Evolutionary conservation across 371 early-diverging fungal genomes (phyloP), one percentile per base, ranked within the genome.

Genomic region (Coemansia sp.): DNA sequence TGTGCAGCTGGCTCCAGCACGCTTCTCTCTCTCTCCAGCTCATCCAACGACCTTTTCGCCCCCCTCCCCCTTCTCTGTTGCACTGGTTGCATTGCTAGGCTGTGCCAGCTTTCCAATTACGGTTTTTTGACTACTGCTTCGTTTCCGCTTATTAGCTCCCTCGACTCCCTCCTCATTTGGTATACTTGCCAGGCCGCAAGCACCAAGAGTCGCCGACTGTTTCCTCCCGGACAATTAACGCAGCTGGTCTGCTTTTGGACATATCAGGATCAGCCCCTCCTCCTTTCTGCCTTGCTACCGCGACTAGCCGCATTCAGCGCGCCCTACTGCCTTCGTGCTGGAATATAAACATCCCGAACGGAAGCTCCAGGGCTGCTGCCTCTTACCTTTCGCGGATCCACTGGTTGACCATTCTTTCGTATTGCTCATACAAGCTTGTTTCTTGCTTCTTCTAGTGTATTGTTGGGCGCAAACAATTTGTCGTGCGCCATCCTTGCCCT

Each of bases 201-300:
- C 47, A 26, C 26, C 26, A 26, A 26, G 26, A 26, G 26, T 26
- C 26, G 26, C 26, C 26, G 26, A 26, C 26, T 26, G 47, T 45
- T 20, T 45, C n/a, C 47, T 45, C n/a, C 47, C 26, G 20, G 20
- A 45, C 16, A 45, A 45, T 45, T 45, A 20, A 45, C 47, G 47
- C 47, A 32, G 34, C 32, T 31, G 9, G 34, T 7, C 51, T 39
- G 55, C 3, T n/a, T 54, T 54, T 54, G 39, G 55, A 3, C 36
- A 54, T 54, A 54, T 38, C 55, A 38, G 36, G 20, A 54, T 54
- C 40, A 20, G 39, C 55, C 39, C n/a, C 16, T 10, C n/a, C 47
- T 45, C 20, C 47, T 8, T 45, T 45, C n/a, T 9, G 5, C 20
- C 4, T 26, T 54, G 35, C 10, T 36, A 20, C 34, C 36, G 38